A percentile compares a stretch with the other conserved stretches of the same genome.
phyloP scores from a whole-genome alignment of 2,329 filamentous ascomycete genomes.

The Colletotrichum graminicola region DNA sequence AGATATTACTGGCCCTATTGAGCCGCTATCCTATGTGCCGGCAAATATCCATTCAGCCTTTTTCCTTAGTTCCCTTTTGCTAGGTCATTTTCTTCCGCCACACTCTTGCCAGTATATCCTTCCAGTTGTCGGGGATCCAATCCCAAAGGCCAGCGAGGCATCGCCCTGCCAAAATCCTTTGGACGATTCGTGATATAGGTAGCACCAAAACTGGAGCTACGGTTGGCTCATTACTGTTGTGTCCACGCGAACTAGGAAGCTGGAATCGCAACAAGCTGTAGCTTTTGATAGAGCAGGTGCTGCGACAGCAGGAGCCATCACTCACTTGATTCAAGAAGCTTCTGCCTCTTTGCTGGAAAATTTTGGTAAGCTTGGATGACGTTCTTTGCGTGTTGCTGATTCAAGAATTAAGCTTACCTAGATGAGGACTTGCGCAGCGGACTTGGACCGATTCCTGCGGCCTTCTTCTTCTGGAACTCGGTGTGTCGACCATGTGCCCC shows the following conservation, averaged over 20 bases:
- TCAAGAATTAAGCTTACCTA: neutral
- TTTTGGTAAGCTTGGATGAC: neutral
- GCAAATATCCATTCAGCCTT: neutral
- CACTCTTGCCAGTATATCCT: neutral
- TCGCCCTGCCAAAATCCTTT: neutral
- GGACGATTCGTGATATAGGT: neutral
- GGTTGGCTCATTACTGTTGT: neutral
- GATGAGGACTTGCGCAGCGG: neutral
- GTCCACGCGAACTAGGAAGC: neutral
- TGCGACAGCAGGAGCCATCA: neutral
- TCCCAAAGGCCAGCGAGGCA: neutral
- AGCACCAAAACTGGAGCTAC: neutral
- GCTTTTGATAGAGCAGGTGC: accelerated
- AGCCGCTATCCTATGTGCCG: neutral
- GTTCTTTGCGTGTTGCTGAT: neutral
- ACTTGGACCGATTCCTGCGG: neutral
- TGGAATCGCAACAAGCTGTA: neutral
- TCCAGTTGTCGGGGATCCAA: neutral
- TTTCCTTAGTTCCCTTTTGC: too few relatives aligned
- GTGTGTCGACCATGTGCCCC: neutral
- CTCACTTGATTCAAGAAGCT: neutral
- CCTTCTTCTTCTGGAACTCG: neutral
- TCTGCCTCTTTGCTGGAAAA: neutral
- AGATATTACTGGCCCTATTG: neutral
- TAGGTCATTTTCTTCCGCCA: neutral